Conservation (phyloP, 2,329 filamentous ascomycete genomes). For the Periconia sp. region DNA sequence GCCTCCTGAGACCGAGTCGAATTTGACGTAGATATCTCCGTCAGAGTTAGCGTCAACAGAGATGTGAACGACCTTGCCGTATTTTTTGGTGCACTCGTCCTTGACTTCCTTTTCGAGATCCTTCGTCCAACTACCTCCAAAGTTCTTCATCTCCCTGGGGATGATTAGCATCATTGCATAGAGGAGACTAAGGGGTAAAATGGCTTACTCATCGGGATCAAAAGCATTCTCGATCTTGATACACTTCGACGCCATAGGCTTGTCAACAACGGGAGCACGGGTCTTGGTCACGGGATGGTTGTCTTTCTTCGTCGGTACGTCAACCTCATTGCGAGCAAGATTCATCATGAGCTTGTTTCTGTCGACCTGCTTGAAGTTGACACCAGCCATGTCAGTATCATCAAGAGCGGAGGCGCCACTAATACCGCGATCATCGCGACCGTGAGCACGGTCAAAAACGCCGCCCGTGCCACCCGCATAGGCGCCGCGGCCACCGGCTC, state of each 20-base stretch:
- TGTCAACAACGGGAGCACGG: constrained; percentile 77
- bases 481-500: constrained; percentile 83
- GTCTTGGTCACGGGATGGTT: constrained; percentile 64
- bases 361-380: constrained; percentile 99
- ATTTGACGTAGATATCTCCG: constrained; percentile 98
- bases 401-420: constrained; percentile 93
- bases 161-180: constrained; percentile 20
- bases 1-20: constrained; percentile 91
- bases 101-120: constrained; percentile 94
- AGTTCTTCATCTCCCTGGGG: constrained; percentile 31
- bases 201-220: constrained; percentile 83
- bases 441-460: constrained; percentile 88
- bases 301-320: constrained; percentile 65
- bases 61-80: constrained; percentile 97
- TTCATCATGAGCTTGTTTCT: constrained; percentile 98
- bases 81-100: constrained; percentile 90
- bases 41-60: constrained; percentile 89
- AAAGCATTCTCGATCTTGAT: constrained; percentile 97
- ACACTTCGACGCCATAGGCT: constrained; percentile 88
- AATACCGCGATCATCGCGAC: constrained; percentile 84
- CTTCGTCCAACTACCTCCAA: constrained; percentile 72
- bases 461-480: constrained; percentile 74
- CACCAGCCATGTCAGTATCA: constrained; percentile 95
- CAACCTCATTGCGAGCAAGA: constrained; percentile 79
- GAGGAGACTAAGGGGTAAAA: not conserved